phyloP scores from a whole-genome alignment of 2,329 filamentous ascomycete species.

The Curvularia lunata region DNA sequence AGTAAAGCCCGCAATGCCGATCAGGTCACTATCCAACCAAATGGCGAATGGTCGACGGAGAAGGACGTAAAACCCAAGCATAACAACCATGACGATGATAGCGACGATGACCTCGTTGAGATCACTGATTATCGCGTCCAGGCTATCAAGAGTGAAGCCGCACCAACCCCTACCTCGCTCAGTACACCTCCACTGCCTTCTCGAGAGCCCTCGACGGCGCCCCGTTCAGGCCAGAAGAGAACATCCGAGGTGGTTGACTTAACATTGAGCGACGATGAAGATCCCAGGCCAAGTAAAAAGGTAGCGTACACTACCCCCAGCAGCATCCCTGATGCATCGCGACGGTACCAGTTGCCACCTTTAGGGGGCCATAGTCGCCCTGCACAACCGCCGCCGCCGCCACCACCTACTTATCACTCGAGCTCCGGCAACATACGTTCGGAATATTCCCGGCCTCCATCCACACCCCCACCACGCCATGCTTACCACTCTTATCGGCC shows the following conservation, averaged over 20 bases:
- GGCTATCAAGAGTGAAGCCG: conserved; percentile 51
- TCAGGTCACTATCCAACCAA: conserved; percentile 87
- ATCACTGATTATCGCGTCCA: conserved; percentile 50
- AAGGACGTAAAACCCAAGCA: conserved; percentile 47
- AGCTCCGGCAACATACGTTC: conserved; percentile 24
- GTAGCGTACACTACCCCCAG: conserved; percentile 51
- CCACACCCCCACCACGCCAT: conserved; percentile 25
- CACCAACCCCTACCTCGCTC: conserved; percentile 45
- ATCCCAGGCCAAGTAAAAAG: conserved; percentile 50
- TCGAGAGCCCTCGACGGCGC: conserved; percentile 48
- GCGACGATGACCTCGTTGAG: conserved; percentile 56
- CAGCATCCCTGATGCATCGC: conserved; percentile 42
- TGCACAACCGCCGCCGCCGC: conserved; percentile 17
- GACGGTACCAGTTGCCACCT: conserved; percentile 39
- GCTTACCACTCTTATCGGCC: conserved; percentile 29
- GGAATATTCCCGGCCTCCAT: conserved; percentile 31
- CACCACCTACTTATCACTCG: conserved; percentile 22
- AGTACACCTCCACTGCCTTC: conserved; percentile 56
- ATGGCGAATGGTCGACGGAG: conserved; percentile 74
- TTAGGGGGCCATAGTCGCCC: conserved; percentile 28
- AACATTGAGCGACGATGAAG: conserved; percentile 57
- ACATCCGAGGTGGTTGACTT: conserved; percentile 57
- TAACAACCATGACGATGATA: conserved; percentile 50
- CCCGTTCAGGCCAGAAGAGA: conserved; percentile 51
- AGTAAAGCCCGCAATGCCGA: conserved; percentile 74